Evolutionary conservation across 306 rosid genomes (phyloP).

Genomic region (Ormosia emarginata): DNA sequence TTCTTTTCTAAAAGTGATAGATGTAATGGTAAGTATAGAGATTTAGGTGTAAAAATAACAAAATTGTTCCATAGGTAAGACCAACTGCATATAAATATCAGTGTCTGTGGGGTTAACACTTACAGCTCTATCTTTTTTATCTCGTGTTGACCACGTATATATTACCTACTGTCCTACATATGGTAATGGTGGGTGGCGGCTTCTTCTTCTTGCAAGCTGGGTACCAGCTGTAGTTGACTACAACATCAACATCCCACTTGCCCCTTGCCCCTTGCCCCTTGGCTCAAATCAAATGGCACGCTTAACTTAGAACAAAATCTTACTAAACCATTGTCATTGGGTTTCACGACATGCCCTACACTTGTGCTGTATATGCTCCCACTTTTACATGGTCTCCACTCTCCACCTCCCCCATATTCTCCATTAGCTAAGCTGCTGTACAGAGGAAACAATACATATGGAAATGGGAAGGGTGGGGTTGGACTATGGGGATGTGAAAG

Average conservation of each 20-base stretch:
- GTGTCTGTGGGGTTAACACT: neutral
- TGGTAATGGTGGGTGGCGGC: neutral
- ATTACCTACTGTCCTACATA: neutral
- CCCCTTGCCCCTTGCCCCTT: no score
- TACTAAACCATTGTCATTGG: neutral
- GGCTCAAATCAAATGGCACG: neutral
- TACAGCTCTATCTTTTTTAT: neutral
- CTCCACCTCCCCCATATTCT: neutral
- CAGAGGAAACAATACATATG: no score
- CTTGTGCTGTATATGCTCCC: neutral
- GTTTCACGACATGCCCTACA: neutral
- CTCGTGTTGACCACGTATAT: neutral
- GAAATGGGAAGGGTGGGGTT: neutral
- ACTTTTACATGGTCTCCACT: neutral
- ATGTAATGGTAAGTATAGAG: no score
- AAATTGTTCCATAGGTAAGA: no score
- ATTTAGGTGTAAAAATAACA: no score
- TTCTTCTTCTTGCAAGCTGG: conserved; percentile 7
- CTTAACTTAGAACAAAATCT: neutral
- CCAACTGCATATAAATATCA: no score
- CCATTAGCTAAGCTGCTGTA: neutral
- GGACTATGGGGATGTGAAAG: neutral
- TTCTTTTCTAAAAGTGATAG: no score
- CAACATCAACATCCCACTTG: conserved; percentile 17
- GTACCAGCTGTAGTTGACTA: conserved; percentile 37